Conservation (phyloP, 257 asterid species). For the Misopates orontium region DNA sequence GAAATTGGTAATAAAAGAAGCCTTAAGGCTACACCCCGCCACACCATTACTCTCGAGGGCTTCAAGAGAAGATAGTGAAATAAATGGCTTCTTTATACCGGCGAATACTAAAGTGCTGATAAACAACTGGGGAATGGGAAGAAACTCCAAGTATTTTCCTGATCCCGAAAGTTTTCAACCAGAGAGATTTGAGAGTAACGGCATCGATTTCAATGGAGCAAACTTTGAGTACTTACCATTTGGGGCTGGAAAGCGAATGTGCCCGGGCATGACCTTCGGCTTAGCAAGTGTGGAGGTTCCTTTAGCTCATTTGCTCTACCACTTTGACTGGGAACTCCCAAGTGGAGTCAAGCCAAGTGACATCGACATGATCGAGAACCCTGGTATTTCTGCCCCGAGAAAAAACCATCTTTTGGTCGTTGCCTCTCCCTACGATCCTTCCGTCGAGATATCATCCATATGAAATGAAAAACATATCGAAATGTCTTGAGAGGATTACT, state of each 20-base stretch:
- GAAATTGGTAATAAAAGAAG: conserved; percentile 6
- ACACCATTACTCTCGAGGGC: conserved; percentile 5
- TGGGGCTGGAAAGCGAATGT: conserved; percentile 12
- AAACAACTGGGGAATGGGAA: conserved; percentile 4
- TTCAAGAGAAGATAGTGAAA: not conserved
- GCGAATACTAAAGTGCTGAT: conserved; percentile 5
- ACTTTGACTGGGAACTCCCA: conserved; percentile 9
- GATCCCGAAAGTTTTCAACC: conserved; percentile 13
- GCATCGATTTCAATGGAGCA: not conserved
- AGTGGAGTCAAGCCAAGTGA: not conserved
- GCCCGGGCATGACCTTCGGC: conserved; percentile 7
- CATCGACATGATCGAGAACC: conserved; percentile 4
- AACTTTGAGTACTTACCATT: conserved; percentile 12
- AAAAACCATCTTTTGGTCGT: not conserved
- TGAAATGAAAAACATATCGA: no score
- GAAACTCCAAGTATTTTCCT: conserved; percentile 5
- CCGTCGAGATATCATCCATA: no score
- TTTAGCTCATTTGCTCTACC: conserved; percentile 12
- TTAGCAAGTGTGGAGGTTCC: conserved; percentile 17
- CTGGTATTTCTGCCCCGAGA: conserved; percentile 1
- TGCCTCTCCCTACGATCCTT: not conserved
- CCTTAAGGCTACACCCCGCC: conserved; percentile 12
- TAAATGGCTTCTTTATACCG: not conserved
- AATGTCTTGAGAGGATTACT: no score
- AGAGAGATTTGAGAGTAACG: not conserved